A percentile compares a stretch with the other conserved stretches of the same genome.
These are phyloP conservation scores for Aureobasidium leucospermi DNA, from an alignment of 2,329 filamentous ascomycete species.

Conservation along the genomic window DNA sequence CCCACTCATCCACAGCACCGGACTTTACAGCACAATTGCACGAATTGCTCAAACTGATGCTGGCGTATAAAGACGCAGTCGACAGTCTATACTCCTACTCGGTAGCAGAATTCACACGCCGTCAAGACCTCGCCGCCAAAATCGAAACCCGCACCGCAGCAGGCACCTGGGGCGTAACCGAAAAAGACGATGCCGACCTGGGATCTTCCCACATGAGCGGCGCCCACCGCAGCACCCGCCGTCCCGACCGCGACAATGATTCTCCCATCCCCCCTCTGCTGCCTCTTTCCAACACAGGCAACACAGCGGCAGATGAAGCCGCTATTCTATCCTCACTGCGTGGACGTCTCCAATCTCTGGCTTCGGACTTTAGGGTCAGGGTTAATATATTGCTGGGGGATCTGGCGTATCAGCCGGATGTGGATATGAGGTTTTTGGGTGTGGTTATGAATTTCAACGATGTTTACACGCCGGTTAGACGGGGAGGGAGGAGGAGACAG, in stretches of 20 bases:
- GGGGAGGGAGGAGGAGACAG: constrained; percentile 29
- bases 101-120: constrained; percentile 83
- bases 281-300: constrained; percentile 24
- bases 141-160: constrained; percentile 59
- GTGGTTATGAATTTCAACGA: constrained; percentile 99
- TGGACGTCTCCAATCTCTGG: constrained; percentile 63
- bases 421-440: constrained; percentile 90
- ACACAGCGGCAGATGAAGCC: constrained; percentile 41
- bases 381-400: constrained; percentile 82
- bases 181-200: constrained; percentile 40
- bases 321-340: constrained; percentile 69
- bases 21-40: constrained; percentile 81
- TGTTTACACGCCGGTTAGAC: constrained; percentile 72
- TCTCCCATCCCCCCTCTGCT: constrained; percentile 37
- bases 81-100: constrained; percentile 93
- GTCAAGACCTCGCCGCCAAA: constrained; percentile 76
- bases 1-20: constrained; percentile 28
- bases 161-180: constrained; percentile 56
- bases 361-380: constrained; percentile 66
- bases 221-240: constrained; percentile 13
- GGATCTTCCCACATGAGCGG: constrained; percentile 12
- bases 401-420: constrained; percentile 84
- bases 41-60: constrained; percentile 88
- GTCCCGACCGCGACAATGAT: constrained; percentile 25
- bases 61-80: constrained; percentile 85